Evolutionary conservation across 2,329 filamentous ascomycete genomes (phyloP), one percentile per base, ranked within the genome.

Genomic region (Pseudonectria foliicola): DNA sequence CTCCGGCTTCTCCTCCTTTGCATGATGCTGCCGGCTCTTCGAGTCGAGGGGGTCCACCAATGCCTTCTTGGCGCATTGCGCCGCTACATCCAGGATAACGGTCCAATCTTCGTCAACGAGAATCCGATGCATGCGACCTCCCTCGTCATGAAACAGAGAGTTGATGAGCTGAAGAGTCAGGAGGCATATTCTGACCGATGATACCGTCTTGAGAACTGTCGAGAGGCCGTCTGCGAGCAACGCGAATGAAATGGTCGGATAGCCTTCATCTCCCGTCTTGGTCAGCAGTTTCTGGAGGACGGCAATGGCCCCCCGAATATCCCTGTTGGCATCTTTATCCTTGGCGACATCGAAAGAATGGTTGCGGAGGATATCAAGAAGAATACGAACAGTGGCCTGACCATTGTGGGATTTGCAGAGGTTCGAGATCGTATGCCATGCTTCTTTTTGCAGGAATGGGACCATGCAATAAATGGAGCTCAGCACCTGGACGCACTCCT

Each of bases 401-500:
- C 82, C 82, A 44, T 85, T 77, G 53, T 87, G 82, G 2, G 83
- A 87, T 49, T 70, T 78, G 63, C 80, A 81, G 1, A 89, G 65
- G 44, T 85, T 82, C 51, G 73, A 70, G 23, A 88, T 65, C 1
- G 79, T 80, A 41, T 77, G 75, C 82, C 83, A 88, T 3, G 82
- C 72, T 27, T 74, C 69, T 42, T 79, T 75, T 38, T 75, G 67
- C 10, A 85, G 67, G 29, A 62, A 66, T 10, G 66, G 62, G 3
- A 88, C 73, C 33, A 85, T 66, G 41, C 75, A 78, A 54, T 82
- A 81, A 40, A 87, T 82, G 27, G 80, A 82, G 49, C 81, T 82
- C 34, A 89, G 65, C 3, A 87, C 73, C 42, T 82, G 76, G 25
- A 89, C 68, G 50, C 80, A 86, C 24, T 72, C 70, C 46, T 72